These are phyloP conservation scores for Fragilaria crotonensis DNA, from an alignment of 108 stramenopile genomes.

Conservation along the genomic window DNA sequence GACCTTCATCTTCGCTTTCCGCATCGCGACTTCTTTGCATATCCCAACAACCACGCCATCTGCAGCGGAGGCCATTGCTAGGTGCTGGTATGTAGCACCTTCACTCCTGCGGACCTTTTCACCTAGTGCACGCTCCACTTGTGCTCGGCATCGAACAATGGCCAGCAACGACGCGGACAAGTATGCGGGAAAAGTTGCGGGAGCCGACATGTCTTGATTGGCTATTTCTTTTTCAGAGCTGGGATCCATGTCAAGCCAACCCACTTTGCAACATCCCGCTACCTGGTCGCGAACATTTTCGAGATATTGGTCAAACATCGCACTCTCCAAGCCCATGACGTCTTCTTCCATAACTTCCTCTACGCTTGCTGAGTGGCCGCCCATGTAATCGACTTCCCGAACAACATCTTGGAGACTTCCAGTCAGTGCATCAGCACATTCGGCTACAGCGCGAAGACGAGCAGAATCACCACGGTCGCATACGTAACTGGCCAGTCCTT, in stretches of 20 bases:
- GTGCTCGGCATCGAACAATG: slow-evolving; percentile 79
- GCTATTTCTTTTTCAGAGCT: slow-evolving; percentile 10
- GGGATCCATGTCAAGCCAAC: slow-evolving; percentile 45
- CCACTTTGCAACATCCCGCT: slow-evolving; percentile 55
- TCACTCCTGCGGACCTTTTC: slow-evolving; percentile 58
- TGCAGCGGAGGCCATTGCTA: slow-evolving; percentile 75
- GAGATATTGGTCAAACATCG: slow-evolving; percentile 82
- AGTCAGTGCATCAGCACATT: slow-evolving; percentile 78
- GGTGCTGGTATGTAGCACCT: slow-evolving; percentile 61
- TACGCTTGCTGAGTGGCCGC: slow-evolving; percentile 41
- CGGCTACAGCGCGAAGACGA: slow-evolving; percentile 77
- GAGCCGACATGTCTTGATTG: slow-evolving; percentile 5
- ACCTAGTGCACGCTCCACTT: slow-evolving; percentile 80
- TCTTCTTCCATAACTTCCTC: slow-evolving; percentile 68
- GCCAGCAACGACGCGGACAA: slow-evolving; percentile 72
- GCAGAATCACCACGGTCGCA: slow-evolving; percentile 76
- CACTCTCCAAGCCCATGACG: slow-evolving; percentile 59
- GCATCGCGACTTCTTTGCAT: slow-evolving; percentile 59
- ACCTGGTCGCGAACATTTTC: slow-evolving; percentile 62
- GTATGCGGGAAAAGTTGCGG: slow-evolving; percentile 57
- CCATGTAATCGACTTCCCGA: slow-evolving; percentile 62
- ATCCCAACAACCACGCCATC: slow-evolving; percentile 79
- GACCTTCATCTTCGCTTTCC: slow-evolving; percentile 50
- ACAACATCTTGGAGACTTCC: slow-evolving; percentile 63
- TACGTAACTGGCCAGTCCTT: slow-evolving; percentile 77